phyloP scores from a whole-genome alignment of 1,284 basidiomycete species.

The Microbotryomycetes sp. region DNA sequence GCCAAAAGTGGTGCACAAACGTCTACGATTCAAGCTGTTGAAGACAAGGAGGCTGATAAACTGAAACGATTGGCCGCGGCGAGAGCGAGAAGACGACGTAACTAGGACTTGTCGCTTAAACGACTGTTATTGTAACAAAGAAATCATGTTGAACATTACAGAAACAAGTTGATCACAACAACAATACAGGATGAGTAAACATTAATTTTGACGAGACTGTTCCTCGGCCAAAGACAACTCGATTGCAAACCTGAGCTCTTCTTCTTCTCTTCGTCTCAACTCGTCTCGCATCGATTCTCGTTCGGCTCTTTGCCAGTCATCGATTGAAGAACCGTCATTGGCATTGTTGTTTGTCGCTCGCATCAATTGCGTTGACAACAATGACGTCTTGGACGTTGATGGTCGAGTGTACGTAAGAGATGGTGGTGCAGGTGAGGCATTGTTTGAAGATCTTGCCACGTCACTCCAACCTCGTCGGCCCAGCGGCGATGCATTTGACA shows the following conservation, averaged over 20 bases:
- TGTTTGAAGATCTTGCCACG: slow-evolving; percentile 3
- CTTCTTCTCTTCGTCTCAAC: slow-evolving; percentile 23
- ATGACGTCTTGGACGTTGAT: slow-evolving; percentile 1
- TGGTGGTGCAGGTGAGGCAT: not conserved
- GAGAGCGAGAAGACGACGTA: not conserved
- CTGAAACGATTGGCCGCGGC: not conserved
- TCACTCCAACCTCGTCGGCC: slow-evolving; percentile 23
- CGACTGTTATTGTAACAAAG: not conserved
- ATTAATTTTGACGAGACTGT: not conserved
- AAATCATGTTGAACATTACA: too few relatives aligned
- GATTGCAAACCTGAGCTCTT: slow-evolving; percentile 33
- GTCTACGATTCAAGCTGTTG: not conserved
- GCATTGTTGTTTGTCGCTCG: not conserved
- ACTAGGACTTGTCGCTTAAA: not conserved
- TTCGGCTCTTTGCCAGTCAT: not conserved
- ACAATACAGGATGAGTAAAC: too few relatives aligned
- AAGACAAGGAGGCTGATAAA: slow-evolving; percentile 2
- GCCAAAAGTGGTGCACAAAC: not conserved
- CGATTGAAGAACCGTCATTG: not conserved
- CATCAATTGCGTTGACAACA: slow-evolving; percentile 6
- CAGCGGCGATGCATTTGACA: not conserved
- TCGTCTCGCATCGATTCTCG: not conserved
- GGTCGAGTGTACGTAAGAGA: not conserved
- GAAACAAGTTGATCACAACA: too few relatives aligned
- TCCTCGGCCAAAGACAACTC: slow-evolving; percentile 35